Base-by-base conservation (phyloP, 164 flowering plant genomes). In the Houttuynia cordata region DNA sequence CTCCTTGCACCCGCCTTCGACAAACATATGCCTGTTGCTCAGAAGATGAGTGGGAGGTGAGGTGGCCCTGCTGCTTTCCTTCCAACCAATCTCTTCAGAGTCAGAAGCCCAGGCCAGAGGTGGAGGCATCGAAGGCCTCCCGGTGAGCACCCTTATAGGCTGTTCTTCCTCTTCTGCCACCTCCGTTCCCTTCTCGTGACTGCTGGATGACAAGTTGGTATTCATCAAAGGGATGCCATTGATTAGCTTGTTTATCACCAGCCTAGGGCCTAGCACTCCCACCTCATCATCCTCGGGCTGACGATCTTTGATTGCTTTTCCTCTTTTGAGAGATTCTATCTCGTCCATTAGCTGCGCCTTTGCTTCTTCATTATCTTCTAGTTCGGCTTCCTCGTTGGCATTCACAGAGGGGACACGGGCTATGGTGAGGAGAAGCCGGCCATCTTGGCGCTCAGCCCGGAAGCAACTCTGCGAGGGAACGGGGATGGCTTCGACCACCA, bases 401-500 rank as follows among this genome's bases (percentile, higher is more conserved):
- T 54, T 23, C 4, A 17, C 57, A 23, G 34, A 1, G 21, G 56
- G 57, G 34, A 14, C 34, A 15, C 21, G 15, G 24, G 24, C 30
- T 23, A 10, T 54, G 24, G 82, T 71, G 67, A 84, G 88, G 24
- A 75, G 76, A 39, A 87, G 84, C 57, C 89, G 81, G 24, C 96
- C 92, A 24, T 72, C 85, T 30, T 78, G 75, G 49, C 96, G 86
- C 34, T 67, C 56, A 7, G 84, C 87, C 0, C 47, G 78, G 67
- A 88, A 75, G 72, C 66, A 68, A 41, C 70, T 79, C 22, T 68
- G 64, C 15, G 77, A 50, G 42, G 82, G 72, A 20, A 78, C 67
- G 15, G 88, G 69, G 12, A 88, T 82, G 10, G 96, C 96, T 60
- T 80, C 84, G 15, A 88, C 71, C 20, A 88, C 83, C 25, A 88